Evolutionary conservation across 805 yeast genomes (phyloP).

Genomic region (Saturnispora ahearnii): DNA sequence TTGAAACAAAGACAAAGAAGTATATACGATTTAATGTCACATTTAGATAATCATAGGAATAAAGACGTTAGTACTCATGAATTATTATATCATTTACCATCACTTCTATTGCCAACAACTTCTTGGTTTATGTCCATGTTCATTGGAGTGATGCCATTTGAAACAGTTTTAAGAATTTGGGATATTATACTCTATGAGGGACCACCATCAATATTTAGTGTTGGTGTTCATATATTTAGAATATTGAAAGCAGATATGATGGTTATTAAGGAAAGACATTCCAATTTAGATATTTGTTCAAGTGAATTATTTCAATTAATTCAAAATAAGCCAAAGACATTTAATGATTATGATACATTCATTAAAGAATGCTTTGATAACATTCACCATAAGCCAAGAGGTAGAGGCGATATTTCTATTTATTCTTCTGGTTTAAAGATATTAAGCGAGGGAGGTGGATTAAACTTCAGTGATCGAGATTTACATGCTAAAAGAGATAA

Average conservation of each 20-base stretch:
- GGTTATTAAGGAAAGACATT: neutral
- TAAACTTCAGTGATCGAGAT: slow-evolving; percentile 2
- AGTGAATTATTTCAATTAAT: slow-evolving; percentile 63
- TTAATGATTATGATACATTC: slow-evolving; percentile 29
- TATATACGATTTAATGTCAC: slow-evolving; percentile 49
- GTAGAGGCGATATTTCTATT: neutral
- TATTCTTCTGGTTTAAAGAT: neutral
- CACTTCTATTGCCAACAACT: slow-evolving; percentile 86
- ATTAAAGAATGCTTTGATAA: slow-evolving; percentile 61
- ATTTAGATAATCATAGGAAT: slow-evolving; percentile 26
- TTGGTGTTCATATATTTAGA: slow-evolving; percentile 72
- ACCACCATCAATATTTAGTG: slow-evolving; percentile 74
- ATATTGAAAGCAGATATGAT: slow-evolving; percentile 50
- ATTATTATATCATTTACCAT: slow-evolving; percentile 66
- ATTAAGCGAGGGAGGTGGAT: neutral
- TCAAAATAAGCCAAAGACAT: slow-evolving; percentile 36
- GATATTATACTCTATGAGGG: slow-evolving; percentile 92
- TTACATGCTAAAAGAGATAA: slow-evolving; percentile 1
- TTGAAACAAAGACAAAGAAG: slow-evolving; percentile 75
- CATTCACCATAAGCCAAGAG: neutral
- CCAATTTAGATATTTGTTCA: slow-evolving; percentile 6
- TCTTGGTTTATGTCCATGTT: slow-evolving; percentile 98
- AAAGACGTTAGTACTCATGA: slow-evolving; percentile 24
- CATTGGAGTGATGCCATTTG: slow-evolving; percentile 84
- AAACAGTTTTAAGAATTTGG: slow-evolving; percentile 84